These are phyloP conservation scores for Leccinum subgranulosum DNA, from an alignment of 768 basidiomycete species.

Conservation along the genomic window DNA sequence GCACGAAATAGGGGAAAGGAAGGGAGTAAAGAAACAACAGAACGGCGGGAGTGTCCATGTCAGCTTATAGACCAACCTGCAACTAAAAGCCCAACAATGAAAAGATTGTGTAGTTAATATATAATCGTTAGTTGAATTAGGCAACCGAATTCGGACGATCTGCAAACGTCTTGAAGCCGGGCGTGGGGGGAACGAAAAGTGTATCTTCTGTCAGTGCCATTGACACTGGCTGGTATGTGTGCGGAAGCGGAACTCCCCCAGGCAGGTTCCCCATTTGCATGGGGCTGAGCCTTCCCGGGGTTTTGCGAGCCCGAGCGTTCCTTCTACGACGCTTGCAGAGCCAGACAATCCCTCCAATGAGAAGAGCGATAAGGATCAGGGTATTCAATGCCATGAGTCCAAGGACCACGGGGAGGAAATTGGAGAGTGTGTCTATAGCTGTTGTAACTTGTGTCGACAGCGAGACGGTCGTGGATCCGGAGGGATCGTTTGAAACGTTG, in stretches of 20 bases:
- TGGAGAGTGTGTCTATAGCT: constrained; percentile 60
- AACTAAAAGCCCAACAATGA: constrained; percentile 5
- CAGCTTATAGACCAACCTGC: background rate
- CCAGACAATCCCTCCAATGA: constrained; percentile 49
- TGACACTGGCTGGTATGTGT: constrained; percentile 73
- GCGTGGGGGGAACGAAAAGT: constrained; percentile 51
- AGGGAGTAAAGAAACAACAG: background rate
- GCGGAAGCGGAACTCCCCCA: constrained; percentile 34
- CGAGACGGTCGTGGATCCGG: constrained; percentile 46
- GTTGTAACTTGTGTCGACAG: constrained; percentile 56
- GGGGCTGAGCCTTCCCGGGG: constrained; percentile 48
- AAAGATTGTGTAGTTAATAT: background rate
- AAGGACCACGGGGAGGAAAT: constrained; percentile 69
- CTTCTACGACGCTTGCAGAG: constrained; percentile 49
- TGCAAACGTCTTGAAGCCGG: constrained; percentile 48
- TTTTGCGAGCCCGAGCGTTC: constrained; percentile 34
- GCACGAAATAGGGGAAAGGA: background rate
- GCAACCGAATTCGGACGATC: constrained; percentile 44
- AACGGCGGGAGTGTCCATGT: constrained; percentile 9
- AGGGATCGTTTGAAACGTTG: constrained; percentile 41
- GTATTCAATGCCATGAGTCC: constrained; percentile 78
- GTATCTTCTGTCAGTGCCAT: constrained; percentile 46
- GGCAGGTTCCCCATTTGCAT: constrained; percentile 50
- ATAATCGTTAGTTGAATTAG: constrained; percentile 17
- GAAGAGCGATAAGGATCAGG: constrained; percentile 57